Evolutionary conservation across 495 filamentous ascomycete genomes (phyloP).

Genomic region (Neurospora sp.): DNA sequence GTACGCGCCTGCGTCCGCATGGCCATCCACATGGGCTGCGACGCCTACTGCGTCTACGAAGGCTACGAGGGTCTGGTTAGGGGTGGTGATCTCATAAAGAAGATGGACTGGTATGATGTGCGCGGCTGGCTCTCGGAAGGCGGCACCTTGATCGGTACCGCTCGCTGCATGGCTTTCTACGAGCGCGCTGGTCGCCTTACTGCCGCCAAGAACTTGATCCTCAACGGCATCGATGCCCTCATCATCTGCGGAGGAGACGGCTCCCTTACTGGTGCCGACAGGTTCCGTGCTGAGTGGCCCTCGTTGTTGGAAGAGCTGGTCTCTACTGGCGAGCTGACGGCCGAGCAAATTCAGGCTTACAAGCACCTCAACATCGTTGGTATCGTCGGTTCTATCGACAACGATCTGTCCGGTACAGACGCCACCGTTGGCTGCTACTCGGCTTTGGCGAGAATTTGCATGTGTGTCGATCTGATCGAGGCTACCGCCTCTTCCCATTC

Average conservation of each 20-base stretch:
- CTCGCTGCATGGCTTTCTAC: constrained; percentile 80
- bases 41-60: constrained; percentile 84
- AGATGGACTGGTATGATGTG: constrained; percentile 90
- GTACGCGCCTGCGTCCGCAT: constrained; percentile 91
- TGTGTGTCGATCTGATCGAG: constrained; percentile 92
- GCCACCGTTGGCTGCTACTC: constrained; percentile 97
- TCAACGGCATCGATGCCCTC: constrained; percentile 88
- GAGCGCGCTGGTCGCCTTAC: constrained; percentile 71
- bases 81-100: constrained; percentile 76
- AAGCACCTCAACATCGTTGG: constrained; percentile 88
- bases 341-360: constrained; percentile 61
- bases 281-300: constrained; percentile 87
- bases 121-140: constrained; percentile 90
- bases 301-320: constrained; percentile 77
- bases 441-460: constrained; percentile 82
- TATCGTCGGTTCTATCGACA: constrained; percentile 94
- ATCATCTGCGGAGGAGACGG: constrained; percentile 98
- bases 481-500: constrained; percentile 96
- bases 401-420: constrained; percentile 94
- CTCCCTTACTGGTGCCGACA: constrained; percentile 91
- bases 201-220: constrained; percentile 87
- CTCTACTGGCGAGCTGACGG: constrained; percentile 51
- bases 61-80: constrained; percentile 93
- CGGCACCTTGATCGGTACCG: constrained; percentile 93
- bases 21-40: constrained; percentile 77